Conservation (phyloP, 768 basidiomycete genomes). For the Daedalea quercina region DNA sequence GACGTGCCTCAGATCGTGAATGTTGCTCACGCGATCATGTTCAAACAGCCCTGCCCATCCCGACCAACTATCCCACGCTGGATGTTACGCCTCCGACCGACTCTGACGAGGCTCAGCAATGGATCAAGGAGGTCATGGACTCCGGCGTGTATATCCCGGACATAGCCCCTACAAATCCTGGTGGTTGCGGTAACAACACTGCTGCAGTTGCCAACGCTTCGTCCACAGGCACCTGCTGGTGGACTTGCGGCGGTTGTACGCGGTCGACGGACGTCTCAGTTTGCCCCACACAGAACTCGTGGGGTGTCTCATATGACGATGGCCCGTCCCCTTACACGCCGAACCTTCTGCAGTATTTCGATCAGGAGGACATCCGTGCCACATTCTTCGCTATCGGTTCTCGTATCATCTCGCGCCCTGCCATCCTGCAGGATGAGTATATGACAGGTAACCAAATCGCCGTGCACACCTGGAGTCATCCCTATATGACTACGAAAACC, state of each 20-base stretch:
- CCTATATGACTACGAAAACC: constrained; percentile 60
- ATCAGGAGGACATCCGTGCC: constrained; percentile 55
- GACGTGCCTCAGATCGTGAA: neutral
- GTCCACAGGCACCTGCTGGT: constrained; percentile 54
- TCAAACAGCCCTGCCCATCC: constrained; percentile 31
- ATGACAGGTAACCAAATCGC: constrained; percentile 76
- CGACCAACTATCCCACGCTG: constrained; percentile 59
- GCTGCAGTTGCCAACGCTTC: constrained; percentile 39
- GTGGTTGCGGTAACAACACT: constrained; percentile 46
- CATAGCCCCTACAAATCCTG: constrained; percentile 35
- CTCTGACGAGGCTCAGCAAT: constrained; percentile 59
- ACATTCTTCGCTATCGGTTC: constrained; percentile 91
- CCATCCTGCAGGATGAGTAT: constrained; percentile 68
- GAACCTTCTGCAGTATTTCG: constrained; percentile 64
- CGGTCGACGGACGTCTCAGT: constrained; percentile 58
- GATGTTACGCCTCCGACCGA: constrained; percentile 56
- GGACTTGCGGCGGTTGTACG: constrained; percentile 73
- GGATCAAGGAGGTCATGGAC: constrained; percentile 55
- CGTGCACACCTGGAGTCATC: constrained; percentile 69
- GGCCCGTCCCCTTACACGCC: constrained; percentile 78
- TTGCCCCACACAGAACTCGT: constrained; percentile 60
- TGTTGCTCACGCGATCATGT: neutral
- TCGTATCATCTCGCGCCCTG: constrained; percentile 64
- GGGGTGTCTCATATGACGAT: constrained; percentile 67
- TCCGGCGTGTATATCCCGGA: constrained; percentile 56